These are phyloP conservation scores for Metroxylon sagu DNA, from an alignment of 176 grass and related monocot genomes.

Conservation along the genomic window DNA sequence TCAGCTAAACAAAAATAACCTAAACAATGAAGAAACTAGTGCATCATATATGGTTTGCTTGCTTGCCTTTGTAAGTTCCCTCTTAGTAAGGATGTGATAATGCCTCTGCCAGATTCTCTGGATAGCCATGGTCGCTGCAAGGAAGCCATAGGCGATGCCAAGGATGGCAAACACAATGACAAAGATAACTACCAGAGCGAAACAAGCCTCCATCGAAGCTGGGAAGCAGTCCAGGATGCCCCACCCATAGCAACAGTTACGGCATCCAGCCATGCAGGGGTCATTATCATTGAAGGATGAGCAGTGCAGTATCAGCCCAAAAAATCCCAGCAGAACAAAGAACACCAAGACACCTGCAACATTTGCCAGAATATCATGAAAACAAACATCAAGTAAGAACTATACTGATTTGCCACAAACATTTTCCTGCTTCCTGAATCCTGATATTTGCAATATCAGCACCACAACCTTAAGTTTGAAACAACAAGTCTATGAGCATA, in stretches of 20 bases:
- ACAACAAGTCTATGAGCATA: too few relatives aligned
- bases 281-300: slow-evolving; percentile 76
- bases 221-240: slow-evolving; percentile 89
- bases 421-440: too few relatives aligned
- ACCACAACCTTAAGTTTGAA: too few relatives aligned
- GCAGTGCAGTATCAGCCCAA: slow-evolving; percentile 78
- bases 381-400: too few relatives aligned
- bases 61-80: slow-evolving; percentile 86
- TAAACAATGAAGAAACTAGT: neutral
- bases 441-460: too few relatives aligned
- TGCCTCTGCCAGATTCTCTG: slow-evolving; percentile 98
- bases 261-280: slow-evolving; percentile 73
- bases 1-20: neutral
- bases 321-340: slow-evolving; percentile 89
- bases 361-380: slow-evolving; percentile 4
- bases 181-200: slow-evolving; percentile 83
- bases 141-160: slow-evolving; percentile 80
- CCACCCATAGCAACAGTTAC: slow-evolving; percentile 98
- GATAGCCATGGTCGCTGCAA: slow-evolving; percentile 77
- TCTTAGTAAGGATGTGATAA: slow-evolving; percentile 95
- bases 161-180: slow-evolving; percentile 82
- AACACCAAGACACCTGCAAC: slow-evolving; percentile 77
- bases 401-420: too few relatives aligned
- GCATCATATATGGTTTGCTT: neutral
- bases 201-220: slow-evolving; percentile 89